Evolutionary conservation across 441 rosid species (phyloP).

Genomic region (Adansonia madagascariensis): DNA sequence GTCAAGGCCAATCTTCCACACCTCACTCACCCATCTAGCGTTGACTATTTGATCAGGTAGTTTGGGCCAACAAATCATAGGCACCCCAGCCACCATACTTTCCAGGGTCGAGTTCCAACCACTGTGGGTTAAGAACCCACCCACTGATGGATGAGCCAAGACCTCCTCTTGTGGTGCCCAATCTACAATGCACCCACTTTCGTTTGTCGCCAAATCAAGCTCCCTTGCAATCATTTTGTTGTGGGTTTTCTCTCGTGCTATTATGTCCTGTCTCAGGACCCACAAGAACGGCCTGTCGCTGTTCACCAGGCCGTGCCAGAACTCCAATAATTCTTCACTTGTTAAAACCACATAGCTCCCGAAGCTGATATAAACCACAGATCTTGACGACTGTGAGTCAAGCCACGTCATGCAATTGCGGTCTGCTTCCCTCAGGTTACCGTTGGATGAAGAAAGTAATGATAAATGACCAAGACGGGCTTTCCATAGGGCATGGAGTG

Average conservation of each 20-base stretch:
- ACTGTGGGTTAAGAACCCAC: conserved; percentile 44
- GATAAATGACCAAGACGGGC: not conserved
- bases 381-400: conserved; percentile 32
- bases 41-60: conserved; percentile 39
- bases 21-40: conserved; percentile 36
- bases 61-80: conserved; percentile 44
- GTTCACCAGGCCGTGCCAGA: conserved; percentile 37
- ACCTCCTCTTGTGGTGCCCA: conserved; percentile 52
- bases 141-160: conserved; percentile 37
- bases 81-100: conserved; percentile 31
- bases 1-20: conserved; percentile 42
- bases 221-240: not conserved
- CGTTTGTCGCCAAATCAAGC: conserved; percentile 20
- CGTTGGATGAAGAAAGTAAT: not conserved
- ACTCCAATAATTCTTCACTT: conserved; percentile 22
- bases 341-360: conserved; percentile 30
- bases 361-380: conserved; percentile 38
- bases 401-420: conserved; percentile 39
- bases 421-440: conserved; percentile 31
- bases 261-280: conserved; percentile 36
- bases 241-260: not conserved
- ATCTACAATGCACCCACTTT: conserved; percentile 14
- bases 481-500: conserved; percentile 38
- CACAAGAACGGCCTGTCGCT: conserved; percentile 40
- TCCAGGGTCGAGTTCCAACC: conserved; percentile 51